These are phyloP conservation scores for Coemansia reversa DNA, from an alignment of 192 early-diverging fungal genomes.

Conservation along the genomic window DNA sequence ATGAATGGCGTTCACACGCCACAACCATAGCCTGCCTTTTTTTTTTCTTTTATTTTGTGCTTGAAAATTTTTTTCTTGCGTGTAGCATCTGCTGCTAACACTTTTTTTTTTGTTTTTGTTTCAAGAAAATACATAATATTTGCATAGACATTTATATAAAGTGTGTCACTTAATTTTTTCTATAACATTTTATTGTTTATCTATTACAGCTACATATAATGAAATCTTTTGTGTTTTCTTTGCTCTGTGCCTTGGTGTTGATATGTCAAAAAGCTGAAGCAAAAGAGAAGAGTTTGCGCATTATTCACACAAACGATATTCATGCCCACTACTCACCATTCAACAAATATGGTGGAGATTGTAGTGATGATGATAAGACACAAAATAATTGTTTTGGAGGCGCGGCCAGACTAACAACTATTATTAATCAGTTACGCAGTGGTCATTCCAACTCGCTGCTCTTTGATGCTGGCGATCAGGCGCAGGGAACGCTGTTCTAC, in stretches of 20 bases:
- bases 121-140: neutral
- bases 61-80: neutral
- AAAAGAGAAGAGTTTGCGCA: constrained; percentile 6
- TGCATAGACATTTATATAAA: neutral
- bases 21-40: neutral
- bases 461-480: constrained; percentile 70
- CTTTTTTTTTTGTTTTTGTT: neutral
- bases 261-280: neutral
- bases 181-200: neutral
- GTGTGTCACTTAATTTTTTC: neutral
- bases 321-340: constrained; percentile 56
- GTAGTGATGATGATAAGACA: constrained; percentile 42
- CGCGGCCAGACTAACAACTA: constrained; percentile 61
- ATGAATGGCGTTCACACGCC: neutral
- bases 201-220: neutral
- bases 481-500: constrained; percentile 67
- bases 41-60: neutral
- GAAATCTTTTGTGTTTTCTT: neutral
- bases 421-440: constrained; percentile 57
- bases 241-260: neutral
- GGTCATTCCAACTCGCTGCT: constrained; percentile 58
- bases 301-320: constrained; percentile 59
- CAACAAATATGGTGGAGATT: constrained; percentile 55
- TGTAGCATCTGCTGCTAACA: neutral
- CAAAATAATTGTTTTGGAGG: constrained; percentile 58